Base-by-base conservation (phyloP, 1,284 basidiomycete species). In the Rhodotorula sp. region DNA sequence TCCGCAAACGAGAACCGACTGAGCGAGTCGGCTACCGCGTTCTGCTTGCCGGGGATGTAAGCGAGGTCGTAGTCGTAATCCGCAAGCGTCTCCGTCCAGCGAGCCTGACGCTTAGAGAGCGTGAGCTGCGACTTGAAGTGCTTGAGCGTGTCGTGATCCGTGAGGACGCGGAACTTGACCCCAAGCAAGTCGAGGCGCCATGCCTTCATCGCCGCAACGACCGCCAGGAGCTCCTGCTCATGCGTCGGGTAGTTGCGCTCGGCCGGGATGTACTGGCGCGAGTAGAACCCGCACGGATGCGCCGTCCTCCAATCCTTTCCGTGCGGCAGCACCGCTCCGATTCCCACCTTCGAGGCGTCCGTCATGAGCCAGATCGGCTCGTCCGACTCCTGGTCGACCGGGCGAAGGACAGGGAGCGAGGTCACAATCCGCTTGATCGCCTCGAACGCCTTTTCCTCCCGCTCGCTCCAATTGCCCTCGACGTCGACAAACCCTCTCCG, bases 391-490 rank as follows among this genome's bases (percentile, higher is more conserved):
- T 81, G 70, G 1, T 80, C 64, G 55, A 81, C 65, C 83, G 76
- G 42, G 80, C 81, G 0, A 74, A 77, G 0, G 80, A 81, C 17
- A 81, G 70, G 70, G 79, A 80, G 6, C 79, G 77, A 0, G 63
- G 55, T 53, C 71, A 73, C 2, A 66, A 65, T 3, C 81, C n/a
- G 0, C 61, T 85, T 84, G 49, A 85, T 82, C 0, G 70, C 71
- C 0, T 83, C 70, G 59, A 85, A 74, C 4, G 60, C 61, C 29
- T 69, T 61, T 51, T 69, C 56, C 24, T 48, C 29, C 4, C 6
- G 46, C 4, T 30, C 29, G 2, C 7, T 6, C 49, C 44, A 57
- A 3, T n/a, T n/a, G n/a, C n/a, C n/a, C n/a, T n/a, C n/a, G n/a
- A 62, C 48, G 12, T 22, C 5, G 0, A 42, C 26, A 6, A 57